phyloP scores from a whole-genome alignment of 305 asterid genomes.

The Ajuga reptans region DNA sequence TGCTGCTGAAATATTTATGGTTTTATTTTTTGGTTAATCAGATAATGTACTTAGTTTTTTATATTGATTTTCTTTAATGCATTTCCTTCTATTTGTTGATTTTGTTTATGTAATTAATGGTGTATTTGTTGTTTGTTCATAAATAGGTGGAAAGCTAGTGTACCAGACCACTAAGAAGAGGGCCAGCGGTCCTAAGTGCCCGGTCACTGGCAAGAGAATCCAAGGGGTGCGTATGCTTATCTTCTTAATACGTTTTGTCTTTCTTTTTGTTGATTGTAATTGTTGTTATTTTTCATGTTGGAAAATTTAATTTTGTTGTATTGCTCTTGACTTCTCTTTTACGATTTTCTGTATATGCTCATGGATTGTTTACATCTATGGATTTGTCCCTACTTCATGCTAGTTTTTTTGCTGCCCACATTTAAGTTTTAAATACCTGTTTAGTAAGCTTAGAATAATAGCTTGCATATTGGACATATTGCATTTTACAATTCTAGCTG shows the following conservation, averaged over 20 bases:
- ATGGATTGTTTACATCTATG: background rate
- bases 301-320: background rate
- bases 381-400: background rate
- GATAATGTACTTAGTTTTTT: background rate
- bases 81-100: background rate
- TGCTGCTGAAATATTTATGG: no score
- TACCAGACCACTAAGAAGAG: slow-evolving; percentile 43
- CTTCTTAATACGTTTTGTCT: background rate
- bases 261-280: background rate
- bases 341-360: background rate
- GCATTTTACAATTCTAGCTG: background rate
- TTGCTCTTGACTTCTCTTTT: background rate
- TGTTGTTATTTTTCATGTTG: background rate
- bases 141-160: slow-evolving; percentile 35
- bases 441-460: background rate
- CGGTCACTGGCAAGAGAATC: slow-evolving; percentile 45
- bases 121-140: slow-evolving; percentile 11
- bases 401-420: background rate
- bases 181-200: slow-evolving; percentile 47
- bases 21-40: no score
- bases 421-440: background rate
- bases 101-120: slow-evolving; percentile 15
- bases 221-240: slow-evolving; percentile 32
- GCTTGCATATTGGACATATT: background rate
- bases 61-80: background rate